Conservation (phyloP, 1,284 basidiomycete genomes). For the Cryptococcus sp. region DNA sequence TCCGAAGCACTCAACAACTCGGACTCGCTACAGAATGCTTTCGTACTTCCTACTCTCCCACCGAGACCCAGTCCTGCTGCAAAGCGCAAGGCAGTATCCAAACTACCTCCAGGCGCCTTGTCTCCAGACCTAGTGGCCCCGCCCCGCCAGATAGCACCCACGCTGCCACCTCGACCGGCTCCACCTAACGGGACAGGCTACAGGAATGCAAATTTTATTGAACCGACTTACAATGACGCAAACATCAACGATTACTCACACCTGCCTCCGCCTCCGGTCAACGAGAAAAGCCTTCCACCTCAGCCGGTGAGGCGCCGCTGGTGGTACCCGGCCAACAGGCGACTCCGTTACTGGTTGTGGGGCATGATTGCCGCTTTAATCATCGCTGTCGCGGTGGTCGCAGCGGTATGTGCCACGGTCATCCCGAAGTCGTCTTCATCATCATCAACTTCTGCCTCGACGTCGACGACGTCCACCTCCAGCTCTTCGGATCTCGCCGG, state of each 20-base stretch:
- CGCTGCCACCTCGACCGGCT: not conserved
- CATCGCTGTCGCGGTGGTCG: slow-evolving; percentile 18
- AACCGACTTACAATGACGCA: slow-evolving; percentile 10
- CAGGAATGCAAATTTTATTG: too few species aligned
- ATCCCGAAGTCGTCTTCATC: slow-evolving; percentile 74
- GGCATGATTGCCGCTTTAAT: slow-evolving; percentile 8
- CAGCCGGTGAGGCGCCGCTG: slow-evolving; percentile 12
- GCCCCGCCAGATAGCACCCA: not conserved
- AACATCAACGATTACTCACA: slow-evolving; percentile 11
- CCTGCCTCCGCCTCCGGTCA: slow-evolving; percentile 16
- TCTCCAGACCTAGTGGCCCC: not conserved
- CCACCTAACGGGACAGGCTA: not conserved
- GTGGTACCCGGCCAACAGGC: slow-evolving; percentile 16
- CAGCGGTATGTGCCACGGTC: slow-evolving; percentile 39
- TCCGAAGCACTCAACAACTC: not conserved
- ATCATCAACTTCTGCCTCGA: slow-evolving; percentile 38
- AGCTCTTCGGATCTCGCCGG: slow-evolving; percentile 37
- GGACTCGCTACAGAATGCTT: not conserved
- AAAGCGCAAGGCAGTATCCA: not conserved
- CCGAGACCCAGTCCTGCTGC: not conserved
- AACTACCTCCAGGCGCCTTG: not conserved
- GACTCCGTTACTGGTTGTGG: slow-evolving; percentile 16
- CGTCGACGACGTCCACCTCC: slow-evolving; percentile 27
- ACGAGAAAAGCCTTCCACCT: slow-evolving; percentile 12
- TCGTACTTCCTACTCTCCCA: not conserved